Conservation (phyloP, 1,284 basidiomycete species). For the Apiotrichum veenhuisii region DNA sequence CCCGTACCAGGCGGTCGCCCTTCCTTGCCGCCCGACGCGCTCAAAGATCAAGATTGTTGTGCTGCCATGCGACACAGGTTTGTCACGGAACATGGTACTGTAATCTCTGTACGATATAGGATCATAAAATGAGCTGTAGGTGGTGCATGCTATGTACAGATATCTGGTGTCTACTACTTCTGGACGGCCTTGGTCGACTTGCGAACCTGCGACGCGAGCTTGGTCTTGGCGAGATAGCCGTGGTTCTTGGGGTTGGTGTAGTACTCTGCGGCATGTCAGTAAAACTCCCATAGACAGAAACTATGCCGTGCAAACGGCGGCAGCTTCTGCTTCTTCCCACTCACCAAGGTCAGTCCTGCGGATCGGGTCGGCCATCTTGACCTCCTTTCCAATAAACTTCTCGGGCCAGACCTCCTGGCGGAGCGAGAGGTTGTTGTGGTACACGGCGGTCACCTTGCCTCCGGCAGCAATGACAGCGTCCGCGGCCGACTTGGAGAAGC, state of each 20-base stretch:
- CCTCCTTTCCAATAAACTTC: conserved; percentile 56
- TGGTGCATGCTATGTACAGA: conserved; percentile 6
- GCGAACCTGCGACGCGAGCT: not conserved
- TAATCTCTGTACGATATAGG: not conserved
- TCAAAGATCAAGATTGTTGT: too few relatives aligned
- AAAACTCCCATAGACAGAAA: not conserved
- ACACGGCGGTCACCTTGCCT: conserved; percentile 83
- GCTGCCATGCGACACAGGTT: too few relatives aligned
- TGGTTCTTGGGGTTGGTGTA: conserved; percentile 50
- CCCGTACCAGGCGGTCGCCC: too few relatives aligned
- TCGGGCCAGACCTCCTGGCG: conserved; percentile 68
- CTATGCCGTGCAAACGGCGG: not conserved
- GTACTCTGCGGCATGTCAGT: conserved; percentile 33
- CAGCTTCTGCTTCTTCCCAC: conserved; percentile 35
- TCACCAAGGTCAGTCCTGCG: conserved; percentile 76
- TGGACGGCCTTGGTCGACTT: conserved; percentile 1
- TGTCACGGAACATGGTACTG: too few relatives aligned
- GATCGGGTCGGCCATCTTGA: conserved; percentile 71
- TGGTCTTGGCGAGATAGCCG: conserved; percentile 45
- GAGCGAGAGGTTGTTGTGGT: conserved; percentile 83
- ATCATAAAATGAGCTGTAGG: not conserved
- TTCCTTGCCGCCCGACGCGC: too few relatives aligned
- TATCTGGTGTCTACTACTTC: conserved; percentile 1
- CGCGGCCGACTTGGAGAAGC: conserved; percentile 83
- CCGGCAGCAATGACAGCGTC: conserved; percentile 74